Conservation (phyloP, 805 yeast genomes). For the Zygotorulaspora sp. region DNA sequence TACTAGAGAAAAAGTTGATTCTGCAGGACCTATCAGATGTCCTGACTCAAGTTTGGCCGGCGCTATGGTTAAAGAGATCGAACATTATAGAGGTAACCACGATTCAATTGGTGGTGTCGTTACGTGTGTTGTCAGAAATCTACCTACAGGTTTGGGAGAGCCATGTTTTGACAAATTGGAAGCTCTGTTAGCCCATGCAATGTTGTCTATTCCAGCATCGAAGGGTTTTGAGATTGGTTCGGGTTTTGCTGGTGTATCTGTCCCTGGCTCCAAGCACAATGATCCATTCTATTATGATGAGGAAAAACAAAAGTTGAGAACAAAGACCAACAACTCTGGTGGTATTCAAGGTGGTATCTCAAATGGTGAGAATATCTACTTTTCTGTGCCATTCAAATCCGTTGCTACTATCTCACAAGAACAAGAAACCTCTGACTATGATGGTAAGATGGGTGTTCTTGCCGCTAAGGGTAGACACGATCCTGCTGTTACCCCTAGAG, state of each 20-base stretch:
- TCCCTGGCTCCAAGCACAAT: slow-evolving; percentile 92
- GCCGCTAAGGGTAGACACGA: slow-evolving; percentile 98
- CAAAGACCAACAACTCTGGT: slow-evolving; percentile 88
- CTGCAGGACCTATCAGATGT: slow-evolving; percentile 86
- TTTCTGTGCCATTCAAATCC: slow-evolving; percentile 94
- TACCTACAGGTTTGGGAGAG: slow-evolving; percentile 95
- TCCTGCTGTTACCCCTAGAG: slow-evolving; percentile 97
- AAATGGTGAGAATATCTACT: slow-evolving; percentile 92
- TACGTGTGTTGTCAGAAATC: slow-evolving; percentile 91
- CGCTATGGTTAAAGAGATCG: slow-evolving; percentile 81
- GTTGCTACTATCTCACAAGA: slow-evolving; percentile 96
- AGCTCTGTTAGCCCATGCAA: slow-evolving; percentile 94
- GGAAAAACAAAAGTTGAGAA: slow-evolving; percentile 61
- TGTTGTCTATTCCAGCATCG: slow-evolving; percentile 96
- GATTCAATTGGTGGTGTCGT: slow-evolving; percentile 98
- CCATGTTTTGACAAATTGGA: slow-evolving; percentile 96
- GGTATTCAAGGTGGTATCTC: slow-evolving; percentile 98
- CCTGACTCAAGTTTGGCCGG: slow-evolving; percentile 72
- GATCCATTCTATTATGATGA: slow-evolving; percentile 73
- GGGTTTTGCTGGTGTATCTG: slow-evolving; percentile 83
- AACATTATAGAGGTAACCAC: slow-evolving; percentile 73
- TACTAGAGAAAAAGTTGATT: slow-evolving; percentile 86
- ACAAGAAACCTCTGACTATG: slow-evolving; percentile 83
- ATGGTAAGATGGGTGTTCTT: slow-evolving; percentile 79
- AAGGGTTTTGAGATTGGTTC: slow-evolving; percentile 98